phyloP scores from a whole-genome alignment of 2,329 filamentous ascomycete genomes.

The Scedosporium boydii region DNA sequence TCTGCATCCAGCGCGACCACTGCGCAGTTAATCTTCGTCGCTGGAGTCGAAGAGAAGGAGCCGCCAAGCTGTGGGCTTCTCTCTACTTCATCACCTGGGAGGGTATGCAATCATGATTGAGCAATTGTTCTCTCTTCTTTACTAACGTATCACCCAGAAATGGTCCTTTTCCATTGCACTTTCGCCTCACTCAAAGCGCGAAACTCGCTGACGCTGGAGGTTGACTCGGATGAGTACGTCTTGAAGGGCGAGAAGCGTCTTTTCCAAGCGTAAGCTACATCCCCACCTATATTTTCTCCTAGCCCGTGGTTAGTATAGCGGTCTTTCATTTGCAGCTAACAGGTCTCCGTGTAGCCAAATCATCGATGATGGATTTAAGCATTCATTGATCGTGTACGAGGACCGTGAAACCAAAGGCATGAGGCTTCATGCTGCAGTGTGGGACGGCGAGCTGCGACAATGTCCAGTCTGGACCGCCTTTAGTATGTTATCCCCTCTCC shows the following conservation, averaged over 20 bases:
- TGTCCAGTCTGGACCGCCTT: conserved; percentile 59
- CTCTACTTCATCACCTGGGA: conserved; percentile 52
- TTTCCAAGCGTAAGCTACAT: conserved; percentile 43
- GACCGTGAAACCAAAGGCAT: conserved; percentile 37
- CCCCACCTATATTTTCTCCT: neutral
- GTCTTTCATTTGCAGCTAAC: neutral
- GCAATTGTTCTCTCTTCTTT: neutral
- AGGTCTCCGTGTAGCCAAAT: conserved; percentile 34
- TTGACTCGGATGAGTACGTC: conserved; percentile 35
- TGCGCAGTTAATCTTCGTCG: conserved; percentile 39
- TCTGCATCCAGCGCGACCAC: conserved; percentile 40
- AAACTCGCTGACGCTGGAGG: conserved; percentile 31
- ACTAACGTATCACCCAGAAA: conserved; percentile 29
- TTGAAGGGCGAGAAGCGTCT: conserved; percentile 39
- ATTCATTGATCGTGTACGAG: conserved; percentile 44
- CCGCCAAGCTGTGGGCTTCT: conserved; percentile 42
- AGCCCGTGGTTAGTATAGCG: no score
- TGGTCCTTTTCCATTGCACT: conserved; percentile 49
- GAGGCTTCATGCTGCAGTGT: conserved; percentile 46
- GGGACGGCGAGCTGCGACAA: conserved; percentile 40
- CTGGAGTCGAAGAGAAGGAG: conserved; percentile 35
- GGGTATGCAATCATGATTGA: conserved; percentile 28
- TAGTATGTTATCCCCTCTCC: conserved; percentile 25
- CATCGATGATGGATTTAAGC: conserved; percentile 42
- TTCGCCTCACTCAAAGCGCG: conserved; percentile 48